phyloP scores from a whole-genome alignment of 108 stramenopile genomes.

The Nitzschia palea region DNA sequence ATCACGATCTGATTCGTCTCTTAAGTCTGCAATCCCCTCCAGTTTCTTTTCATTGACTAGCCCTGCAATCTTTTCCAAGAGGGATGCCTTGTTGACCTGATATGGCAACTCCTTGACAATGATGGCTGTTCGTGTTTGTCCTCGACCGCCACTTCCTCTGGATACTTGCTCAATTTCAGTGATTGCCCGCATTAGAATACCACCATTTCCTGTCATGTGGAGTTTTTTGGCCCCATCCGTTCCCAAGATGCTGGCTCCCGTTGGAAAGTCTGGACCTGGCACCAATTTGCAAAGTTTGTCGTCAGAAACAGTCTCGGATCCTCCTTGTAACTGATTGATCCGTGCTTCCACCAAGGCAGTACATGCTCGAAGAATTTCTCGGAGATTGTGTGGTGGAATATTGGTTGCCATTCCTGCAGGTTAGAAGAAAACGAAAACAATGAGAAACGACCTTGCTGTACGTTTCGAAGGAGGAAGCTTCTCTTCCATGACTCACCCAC shows the following conservation, averaged over 20 bases:
- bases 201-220: conserved; percentile 91
- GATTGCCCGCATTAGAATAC: conserved; percentile 81
- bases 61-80: conserved; percentile 93
- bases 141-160: conserved; percentile 40
- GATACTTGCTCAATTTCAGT: conserved; percentile 84
- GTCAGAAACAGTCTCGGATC: conserved; percentile 49
- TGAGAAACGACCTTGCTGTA: conserved; percentile 1
- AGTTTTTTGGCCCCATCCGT: conserved; percentile 73
- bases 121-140: conserved; percentile 74
- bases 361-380: conserved; percentile 85
- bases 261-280: conserved; percentile 97
- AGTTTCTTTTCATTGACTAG: conserved; percentile 96
- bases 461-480: no score
- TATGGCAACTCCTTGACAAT: conserved; percentile 95
- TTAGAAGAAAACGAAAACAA: not conserved
- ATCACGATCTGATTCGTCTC: conserved; percentile 94
- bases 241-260: conserved; percentile 87
- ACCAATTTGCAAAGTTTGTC: conserved; percentile 71
- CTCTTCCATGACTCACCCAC: conserved; percentile 6
- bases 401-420: conserved; percentile 97
- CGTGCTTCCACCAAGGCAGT: conserved; percentile 55
- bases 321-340: conserved; percentile 44
- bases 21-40: conserved; percentile 83
- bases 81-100: conserved; percentile 92
- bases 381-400: conserved; percentile 95